phyloP scores from a whole-genome alignment of 352 stramenopile species.

The Globisporangium cystogenes region DNA sequence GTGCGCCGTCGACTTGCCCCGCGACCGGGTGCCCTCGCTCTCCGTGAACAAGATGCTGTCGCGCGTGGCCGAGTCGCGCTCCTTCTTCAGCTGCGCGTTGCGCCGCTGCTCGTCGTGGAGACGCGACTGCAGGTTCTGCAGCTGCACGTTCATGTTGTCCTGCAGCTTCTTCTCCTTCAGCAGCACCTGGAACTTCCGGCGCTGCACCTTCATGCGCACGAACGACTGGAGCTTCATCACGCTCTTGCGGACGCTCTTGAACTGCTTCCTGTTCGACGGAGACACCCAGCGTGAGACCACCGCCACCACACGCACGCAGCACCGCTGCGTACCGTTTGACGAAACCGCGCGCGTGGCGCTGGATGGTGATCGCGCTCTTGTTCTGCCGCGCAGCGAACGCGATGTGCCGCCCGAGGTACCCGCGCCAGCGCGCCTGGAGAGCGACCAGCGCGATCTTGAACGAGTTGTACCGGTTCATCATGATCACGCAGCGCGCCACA shows the following conservation, averaged over 20 bases:
- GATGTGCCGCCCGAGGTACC: slow-evolving; percentile 11
- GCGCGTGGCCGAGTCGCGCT: slow-evolving; percentile 38
- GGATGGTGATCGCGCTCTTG: slow-evolving; percentile 79
- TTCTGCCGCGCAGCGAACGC: slow-evolving; percentile 42
- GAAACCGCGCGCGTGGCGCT: slow-evolving; percentile 72
- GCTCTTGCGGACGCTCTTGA: slow-evolving; percentile 41
- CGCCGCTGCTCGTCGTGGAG: slow-evolving; percentile 75
- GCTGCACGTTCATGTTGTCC: slow-evolving; percentile 83
- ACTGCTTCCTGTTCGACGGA: slow-evolving; percentile 27
- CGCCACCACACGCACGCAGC: background rate
- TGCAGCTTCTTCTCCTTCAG: slow-evolving; percentile 79
- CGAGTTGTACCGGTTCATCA: slow-evolving; percentile 83
- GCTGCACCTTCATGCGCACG: slow-evolving; percentile 79
- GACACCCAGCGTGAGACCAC: slow-evolving; percentile 30
- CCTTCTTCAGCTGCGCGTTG: slow-evolving; percentile 58
- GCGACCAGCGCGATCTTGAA: slow-evolving; percentile 61
- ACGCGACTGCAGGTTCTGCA: slow-evolving; percentile 72
- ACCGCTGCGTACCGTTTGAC: slow-evolving; percentile 32
- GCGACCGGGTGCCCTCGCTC: slow-evolving; percentile 29
- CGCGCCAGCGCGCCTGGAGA: slow-evolving; percentile 64
- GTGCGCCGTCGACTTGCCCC: slow-evolving; percentile 60
- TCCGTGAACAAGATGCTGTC: slow-evolving; percentile 44
- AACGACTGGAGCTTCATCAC: slow-evolving; percentile 70
- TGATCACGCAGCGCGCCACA: slow-evolving; percentile 73
- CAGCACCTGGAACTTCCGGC: slow-evolving; percentile 67